Evolutionary conservation across 441 rosid species (phyloP), one percentile per base, ranked within the genome.

Genomic region (Euphorbia corollata): DNA sequence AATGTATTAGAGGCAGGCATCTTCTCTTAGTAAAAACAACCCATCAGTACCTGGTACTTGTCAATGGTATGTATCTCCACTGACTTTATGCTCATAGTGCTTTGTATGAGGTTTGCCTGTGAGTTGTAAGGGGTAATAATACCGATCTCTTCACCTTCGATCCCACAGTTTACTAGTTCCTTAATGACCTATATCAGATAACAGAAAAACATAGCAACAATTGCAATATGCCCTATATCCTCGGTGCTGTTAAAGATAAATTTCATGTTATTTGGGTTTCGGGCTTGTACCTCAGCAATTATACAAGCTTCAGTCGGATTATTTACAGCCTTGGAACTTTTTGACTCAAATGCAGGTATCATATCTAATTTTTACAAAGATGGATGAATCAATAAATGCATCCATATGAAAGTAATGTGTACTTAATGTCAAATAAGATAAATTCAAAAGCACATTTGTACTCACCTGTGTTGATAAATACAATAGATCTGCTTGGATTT

Each of bases 41-140:
- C 7, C 53, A 66, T 39, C 70, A 56, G 18, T 60, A 94, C 99
- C 99, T 94, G 97, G 81, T 88, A 94, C 73, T 91, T 91, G 68
- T 94, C 99, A 69, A 94, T 91, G 64, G 97, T 94, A 78, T 94
- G 96, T 63, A 85, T 84, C 86, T 94, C 99, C 75, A 91, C 92
- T 22, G 88, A 80, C 41, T 75, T 65, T 6, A 48, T 59, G 67
- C 69, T 63, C 72, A 87, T 69, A 36, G 73, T 64, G 41, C 76
- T 77, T 74, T 82, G 78, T 67, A 94, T 85, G 75, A 91, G 91
- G 81, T 79, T 86, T 41, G 84, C 89, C 80, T 94, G 98, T 24
- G 99, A 83, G 77, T 94, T 94, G 77, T 94, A 94, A 32, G 99
- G 99, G 69, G 98, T 88, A 67, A 94, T 94, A 74, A 91, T 85